Evolutionary conservation across 2,329 filamentous ascomycete genomes (phyloP).

Genomic region (Hymenoscyphus repandus): DNA sequence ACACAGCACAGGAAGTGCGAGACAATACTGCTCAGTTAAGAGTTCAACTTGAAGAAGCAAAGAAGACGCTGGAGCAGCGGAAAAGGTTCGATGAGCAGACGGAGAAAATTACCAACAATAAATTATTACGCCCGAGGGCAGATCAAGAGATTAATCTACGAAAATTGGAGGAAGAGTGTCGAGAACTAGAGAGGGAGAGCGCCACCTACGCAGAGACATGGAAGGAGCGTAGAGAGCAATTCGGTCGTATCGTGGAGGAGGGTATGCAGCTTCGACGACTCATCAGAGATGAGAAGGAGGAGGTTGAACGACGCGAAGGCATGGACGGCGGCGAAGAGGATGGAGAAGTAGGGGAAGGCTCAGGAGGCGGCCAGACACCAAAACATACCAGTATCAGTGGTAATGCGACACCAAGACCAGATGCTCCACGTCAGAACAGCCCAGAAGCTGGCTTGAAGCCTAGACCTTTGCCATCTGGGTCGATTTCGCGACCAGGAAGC

Average conservation of each 20-base stretch:
- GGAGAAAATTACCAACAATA: constrained; percentile 78
- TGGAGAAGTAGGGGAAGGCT: constrained; percentile 52
- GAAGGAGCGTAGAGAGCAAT: constrained; percentile 79
- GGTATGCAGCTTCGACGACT: constrained; percentile 78
- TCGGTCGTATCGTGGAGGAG: constrained; percentile 83
- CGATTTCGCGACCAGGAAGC: constrained; percentile 37
- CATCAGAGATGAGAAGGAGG: constrained; percentile 93
- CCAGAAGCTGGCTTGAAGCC: constrained; percentile 40
- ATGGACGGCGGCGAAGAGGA: constrained; percentile 59
- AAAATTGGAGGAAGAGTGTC: constrained; percentile 84
- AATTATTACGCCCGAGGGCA: constrained; percentile 73
- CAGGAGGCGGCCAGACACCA: constrained; percentile 46
- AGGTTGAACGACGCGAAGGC: constrained; percentile 81
- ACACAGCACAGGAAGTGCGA: constrained; percentile 71
- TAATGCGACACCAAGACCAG: constrained; percentile 43
- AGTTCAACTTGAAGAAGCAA: constrained; percentile 70
- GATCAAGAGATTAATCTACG: constrained; percentile 73
- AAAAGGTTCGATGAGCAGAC: constrained; percentile 86
- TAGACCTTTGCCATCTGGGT: constrained; percentile 23
- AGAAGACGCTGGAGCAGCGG: constrained; percentile 68
- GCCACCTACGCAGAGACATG: constrained; percentile 76
- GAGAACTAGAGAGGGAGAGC: constrained; percentile 79
- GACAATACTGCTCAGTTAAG: constrained; percentile 69
- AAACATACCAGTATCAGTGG: constrained; percentile 42
- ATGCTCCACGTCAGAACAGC: constrained; percentile 46